Evolutionary conservation across 768 basidiomycete species (phyloP).

Genomic region (Kwoniella sp.): DNA sequence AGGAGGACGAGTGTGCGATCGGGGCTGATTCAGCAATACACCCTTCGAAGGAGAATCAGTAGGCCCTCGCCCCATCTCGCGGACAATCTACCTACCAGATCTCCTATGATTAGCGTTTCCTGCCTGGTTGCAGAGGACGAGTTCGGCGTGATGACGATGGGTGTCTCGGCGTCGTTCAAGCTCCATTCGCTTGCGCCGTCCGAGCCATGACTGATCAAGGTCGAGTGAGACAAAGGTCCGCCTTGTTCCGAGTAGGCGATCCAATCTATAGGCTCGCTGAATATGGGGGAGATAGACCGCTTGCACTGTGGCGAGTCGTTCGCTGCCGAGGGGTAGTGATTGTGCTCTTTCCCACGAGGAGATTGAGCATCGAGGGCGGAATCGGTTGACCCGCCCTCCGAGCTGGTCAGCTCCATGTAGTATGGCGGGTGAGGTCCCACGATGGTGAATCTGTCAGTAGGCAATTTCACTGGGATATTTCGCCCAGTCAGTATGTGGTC

Average conservation of each 20-base stretch:
- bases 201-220: too few relatives aligned
- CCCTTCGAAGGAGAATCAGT: not conserved
- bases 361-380: not conserved
- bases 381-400: constrained; percentile 3
- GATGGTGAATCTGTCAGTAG: too few relatives aligned
- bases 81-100: not conserved
- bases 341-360: too few relatives aligned
- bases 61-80: too few relatives aligned
- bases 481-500: too few relatives aligned
- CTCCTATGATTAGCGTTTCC: not conserved
- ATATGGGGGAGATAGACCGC: not conserved
- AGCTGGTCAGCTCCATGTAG: constrained; percentile 14
- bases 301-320: too few relatives aligned
- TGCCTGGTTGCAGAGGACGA: not conserved
- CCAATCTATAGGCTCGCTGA: constrained; percentile 9
- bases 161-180: not conserved
- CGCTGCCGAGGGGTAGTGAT: not conserved
- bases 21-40: not conserved
- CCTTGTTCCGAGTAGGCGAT: constrained; percentile 13
- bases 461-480: too few relatives aligned
- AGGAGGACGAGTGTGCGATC: too few relatives aligned
- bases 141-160: constrained; percentile 9
- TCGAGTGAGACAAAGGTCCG: too few relatives aligned
- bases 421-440: constrained; percentile 14
- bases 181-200: not conserved